phyloP scores from a whole-genome alignment of 441 rosid species.

The Mallotus repandus region DNA sequence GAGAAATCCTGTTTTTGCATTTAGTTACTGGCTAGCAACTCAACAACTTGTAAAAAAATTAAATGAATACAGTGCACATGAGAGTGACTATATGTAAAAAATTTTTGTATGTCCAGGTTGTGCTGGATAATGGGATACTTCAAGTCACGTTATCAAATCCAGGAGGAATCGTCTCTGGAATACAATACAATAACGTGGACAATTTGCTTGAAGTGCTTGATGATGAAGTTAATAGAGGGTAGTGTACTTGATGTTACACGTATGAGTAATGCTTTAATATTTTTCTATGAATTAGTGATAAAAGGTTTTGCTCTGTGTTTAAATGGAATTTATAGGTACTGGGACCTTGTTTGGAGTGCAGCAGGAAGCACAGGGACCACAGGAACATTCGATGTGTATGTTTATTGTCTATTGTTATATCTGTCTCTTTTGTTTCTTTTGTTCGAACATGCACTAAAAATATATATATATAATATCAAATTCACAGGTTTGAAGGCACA shows the following conservation, averaged over 20 bases:
- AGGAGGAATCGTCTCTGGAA: conserved; percentile 40
- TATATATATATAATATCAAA: too few species aligned
- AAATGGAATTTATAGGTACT: conserved; percentile 47
- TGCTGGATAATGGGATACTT: conserved; percentile 46
- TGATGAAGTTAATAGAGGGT: conserved; percentile 38
- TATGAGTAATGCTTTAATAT: not conserved
- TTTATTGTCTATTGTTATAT: not conserved
- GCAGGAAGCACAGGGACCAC: conserved; percentile 51
- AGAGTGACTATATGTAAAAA: not conserved
- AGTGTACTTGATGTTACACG: not conserved
- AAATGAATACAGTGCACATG: too few species aligned
- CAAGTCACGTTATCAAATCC: conserved; percentile 47
- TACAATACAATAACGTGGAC: conserved; percentile 54
- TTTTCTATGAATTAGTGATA: not conserved
- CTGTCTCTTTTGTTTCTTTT: not conserved
- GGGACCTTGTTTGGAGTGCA: conserved; percentile 89
- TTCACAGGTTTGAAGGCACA: conserved; percentile 61
- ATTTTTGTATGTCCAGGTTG: conserved; percentile 34
- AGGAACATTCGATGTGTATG: conserved; percentile 60
- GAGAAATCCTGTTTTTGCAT: not conserved
- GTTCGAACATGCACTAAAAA: too few species aligned
- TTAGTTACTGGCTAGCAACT: not conserved
- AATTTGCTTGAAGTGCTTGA: conserved; percentile 77
- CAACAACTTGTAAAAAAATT: too few species aligned
- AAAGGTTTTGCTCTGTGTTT: not conserved